Conservation (phyloP, 768 basidiomycete species). For the Clitopilus hobsonii region DNA sequence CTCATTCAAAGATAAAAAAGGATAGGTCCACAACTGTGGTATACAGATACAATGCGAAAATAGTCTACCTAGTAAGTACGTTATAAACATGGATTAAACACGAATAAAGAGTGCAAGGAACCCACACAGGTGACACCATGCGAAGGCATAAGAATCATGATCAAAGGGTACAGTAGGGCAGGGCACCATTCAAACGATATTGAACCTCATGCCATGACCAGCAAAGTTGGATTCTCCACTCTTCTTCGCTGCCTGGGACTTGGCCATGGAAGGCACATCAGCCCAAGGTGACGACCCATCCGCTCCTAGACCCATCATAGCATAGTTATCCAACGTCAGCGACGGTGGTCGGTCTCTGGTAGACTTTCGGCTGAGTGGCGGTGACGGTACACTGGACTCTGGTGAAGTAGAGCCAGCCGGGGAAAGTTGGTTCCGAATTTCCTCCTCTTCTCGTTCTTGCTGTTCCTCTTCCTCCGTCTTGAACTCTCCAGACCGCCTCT, state of each 20-base stretch:
- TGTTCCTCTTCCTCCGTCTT: neutral
- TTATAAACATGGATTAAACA: too few species aligned
- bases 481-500: neutral
- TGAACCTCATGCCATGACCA: neutral
- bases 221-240: neutral
- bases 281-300: neutral
- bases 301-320: neutral
- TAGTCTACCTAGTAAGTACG: too few species aligned
- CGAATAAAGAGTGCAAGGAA: too few species aligned
- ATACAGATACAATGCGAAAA: too few species aligned
- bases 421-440: too few species aligned
- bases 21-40: too few species aligned
- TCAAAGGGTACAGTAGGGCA: neutral
- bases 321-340: neutral
- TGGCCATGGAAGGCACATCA: neutral
- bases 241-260: neutral
- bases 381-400: neutral
- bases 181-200: neutral
- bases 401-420: too few species aligned
- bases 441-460: neutral
- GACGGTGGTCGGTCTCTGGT: neutral
- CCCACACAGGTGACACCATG: too few species aligned
- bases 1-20: too few species aligned
- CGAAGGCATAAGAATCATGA: neutral
- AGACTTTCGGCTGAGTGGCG: neutral